Evolutionary conservation across 306 rosid genomes (phyloP).

Genomic region (Vigna radiata): DNA sequence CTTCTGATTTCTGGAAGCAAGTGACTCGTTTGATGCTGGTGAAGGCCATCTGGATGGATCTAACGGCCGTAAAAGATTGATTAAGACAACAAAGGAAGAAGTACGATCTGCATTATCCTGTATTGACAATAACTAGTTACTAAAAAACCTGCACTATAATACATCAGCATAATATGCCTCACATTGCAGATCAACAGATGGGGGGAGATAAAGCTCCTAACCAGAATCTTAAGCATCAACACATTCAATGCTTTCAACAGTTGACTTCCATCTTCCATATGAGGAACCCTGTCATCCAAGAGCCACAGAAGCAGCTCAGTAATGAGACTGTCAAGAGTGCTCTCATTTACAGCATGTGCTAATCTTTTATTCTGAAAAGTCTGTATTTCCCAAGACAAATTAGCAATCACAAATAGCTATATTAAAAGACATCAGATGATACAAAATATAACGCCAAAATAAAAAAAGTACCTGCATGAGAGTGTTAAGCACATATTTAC

Average conservation of each 20-base stretch:
- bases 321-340: slow-evolving; percentile 89
- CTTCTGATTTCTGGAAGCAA: slow-evolving; percentile 90
- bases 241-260: slow-evolving; percentile 96
- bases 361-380: slow-evolving; percentile 96
- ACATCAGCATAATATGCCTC: background rate
- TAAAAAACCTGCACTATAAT: slow-evolving; percentile 1
- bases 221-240: slow-evolving; percentile 98
- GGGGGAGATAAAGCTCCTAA: slow-evolving; percentile 42
- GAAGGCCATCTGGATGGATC: slow-evolving; percentile 99
- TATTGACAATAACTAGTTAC: slow-evolving; percentile 40
- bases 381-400: slow-evolving; percentile 49
- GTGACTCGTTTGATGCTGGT: slow-evolving; percentile 81
- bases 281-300: slow-evolving; percentile 99
- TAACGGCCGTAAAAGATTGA: slow-evolving; percentile 85
- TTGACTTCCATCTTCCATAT: slow-evolving; percentile 99
- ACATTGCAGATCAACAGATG: background rate
- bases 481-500: slow-evolving; percentile 98
- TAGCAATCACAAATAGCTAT: slow-evolving; percentile 17
- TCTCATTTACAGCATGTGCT: slow-evolving; percentile 92
- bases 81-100: slow-evolving; percentile 92
- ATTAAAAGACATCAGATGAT: slow-evolving; percentile 17
- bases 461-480: slow-evolving; percentile 83
- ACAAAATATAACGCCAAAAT: slow-evolving; percentile 2
- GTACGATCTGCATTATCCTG: slow-evolving; percentile 99
- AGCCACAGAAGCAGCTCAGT: slow-evolving; percentile 99